These are phyloP conservation scores for Tetracladium maxilliforme DNA, from an alignment of 2,329 filamentous ascomycete species.

Conservation along the genomic window DNA sequence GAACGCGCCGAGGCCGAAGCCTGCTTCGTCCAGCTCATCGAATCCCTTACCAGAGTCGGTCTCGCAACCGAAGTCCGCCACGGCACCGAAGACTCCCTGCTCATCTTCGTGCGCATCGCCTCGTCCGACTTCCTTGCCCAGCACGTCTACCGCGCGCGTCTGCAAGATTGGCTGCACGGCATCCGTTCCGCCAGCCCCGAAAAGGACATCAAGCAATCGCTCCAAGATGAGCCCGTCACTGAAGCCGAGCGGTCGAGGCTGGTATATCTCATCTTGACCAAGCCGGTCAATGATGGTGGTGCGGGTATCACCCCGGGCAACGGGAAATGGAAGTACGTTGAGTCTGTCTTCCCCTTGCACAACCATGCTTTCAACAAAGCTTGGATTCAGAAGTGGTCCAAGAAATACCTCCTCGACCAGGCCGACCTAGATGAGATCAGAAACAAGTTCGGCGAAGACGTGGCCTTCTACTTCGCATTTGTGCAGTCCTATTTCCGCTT, in stretches of 20 bases:
- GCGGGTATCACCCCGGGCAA: slow-evolving; percentile 59
- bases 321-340: slow-evolving; percentile 59
- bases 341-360: slow-evolving; percentile 66
- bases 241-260: slow-evolving; percentile 81
- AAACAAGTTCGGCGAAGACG: slow-evolving; percentile 64
- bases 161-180: slow-evolving; percentile 89
- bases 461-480: slow-evolving; percentile 94
- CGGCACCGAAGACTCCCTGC: slow-evolving; percentile 58
- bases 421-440: slow-evolving; percentile 60
- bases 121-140: slow-evolving; percentile 60
- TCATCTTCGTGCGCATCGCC: slow-evolving; percentile 72
- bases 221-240: slow-evolving; percentile 62
- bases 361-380: slow-evolving; percentile 60
- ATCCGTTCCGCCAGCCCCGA: slow-evolving; percentile 65
- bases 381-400: slow-evolving; percentile 64
- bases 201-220: slow-evolving; percentile 52
- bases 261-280: slow-evolving; percentile 73
- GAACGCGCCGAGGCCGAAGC: slow-evolving; percentile 56
- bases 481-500: slow-evolving; percentile 83
- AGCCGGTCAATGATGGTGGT: slow-evolving; percentile 58
- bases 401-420: slow-evolving; percentile 51
- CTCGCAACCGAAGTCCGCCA: slow-evolving; percentile 77
- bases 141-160: slow-evolving; percentile 73
- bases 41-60: slow-evolving; percentile 63
- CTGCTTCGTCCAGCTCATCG: slow-evolving; percentile 64